These are phyloP conservation scores for Talaromyces sp. DNA, from an alignment of 2,329 filamentous ascomycete genomes.

Conservation along the genomic window DNA sequence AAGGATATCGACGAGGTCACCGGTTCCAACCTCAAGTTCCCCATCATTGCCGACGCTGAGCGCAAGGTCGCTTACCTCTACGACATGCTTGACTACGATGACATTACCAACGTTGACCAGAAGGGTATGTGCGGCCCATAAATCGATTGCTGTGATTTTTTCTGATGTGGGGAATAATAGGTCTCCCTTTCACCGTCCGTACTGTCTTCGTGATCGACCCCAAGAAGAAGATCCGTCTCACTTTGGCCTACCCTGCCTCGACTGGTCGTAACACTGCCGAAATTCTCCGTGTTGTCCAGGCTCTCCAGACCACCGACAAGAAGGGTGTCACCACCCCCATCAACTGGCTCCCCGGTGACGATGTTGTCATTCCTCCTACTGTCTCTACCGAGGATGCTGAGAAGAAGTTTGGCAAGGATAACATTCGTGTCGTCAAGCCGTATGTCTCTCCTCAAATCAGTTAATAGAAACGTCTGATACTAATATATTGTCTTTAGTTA, in stretches of 20 bases:
- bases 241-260: conserved; percentile 86
- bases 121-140: conserved; percentile 57
- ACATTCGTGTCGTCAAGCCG: conserved; percentile 55
- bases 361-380: conserved; percentile 83
- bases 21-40: conserved; percentile 64
- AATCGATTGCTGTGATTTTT: neutral
- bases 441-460: conserved; percentile 26
- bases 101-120: conserved; percentile 71
- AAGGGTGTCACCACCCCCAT: conserved; percentile 83
- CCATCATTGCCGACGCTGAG: conserved; percentile 76
- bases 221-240: conserved; percentile 85
- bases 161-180: conserved; percentile 13
- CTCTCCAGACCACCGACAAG: conserved; percentile 78
- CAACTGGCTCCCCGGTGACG: conserved; percentile 82
- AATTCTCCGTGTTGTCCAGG: conserved; percentile 73
- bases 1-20: conserved; percentile 79
- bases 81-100: conserved; percentile 80
- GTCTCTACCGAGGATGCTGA: conserved; percentile 80
- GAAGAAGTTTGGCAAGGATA: conserved; percentile 71
- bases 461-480: neutral
- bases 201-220: conserved; percentile 94
- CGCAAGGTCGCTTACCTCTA: conserved; percentile 70
- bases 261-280: conserved; percentile 79
- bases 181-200: conserved; percentile 85
- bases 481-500: conserved; percentile 24